These are phyloP conservation scores for Naegleria fowleri DNA, from an alignment of 208 protist genomes.

Conservation along the genomic window DNA sequence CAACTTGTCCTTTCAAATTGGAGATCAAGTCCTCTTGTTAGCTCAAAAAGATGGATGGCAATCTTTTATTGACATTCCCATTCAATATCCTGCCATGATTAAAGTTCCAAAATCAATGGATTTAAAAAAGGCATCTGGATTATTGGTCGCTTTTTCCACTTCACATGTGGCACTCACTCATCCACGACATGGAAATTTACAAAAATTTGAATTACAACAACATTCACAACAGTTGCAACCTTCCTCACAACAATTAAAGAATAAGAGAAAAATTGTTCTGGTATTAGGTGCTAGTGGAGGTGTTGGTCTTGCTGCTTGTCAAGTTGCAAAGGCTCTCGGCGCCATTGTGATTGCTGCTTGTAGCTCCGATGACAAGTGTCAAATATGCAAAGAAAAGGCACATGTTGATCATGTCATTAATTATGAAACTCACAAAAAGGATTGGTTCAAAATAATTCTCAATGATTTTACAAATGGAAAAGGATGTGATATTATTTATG, in stretches of 20 bases:
- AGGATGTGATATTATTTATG: conserved; percentile 36
- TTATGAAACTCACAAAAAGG: conserved; percentile 8
- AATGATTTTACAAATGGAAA: conserved; percentile 32
- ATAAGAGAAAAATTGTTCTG: background rate
- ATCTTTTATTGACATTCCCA: background rate
- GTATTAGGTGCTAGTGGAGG: conserved; percentile 35
- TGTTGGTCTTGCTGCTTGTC: conserved; percentile 32
- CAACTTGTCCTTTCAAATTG: background rate
- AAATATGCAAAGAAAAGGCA: conserved; percentile 19
- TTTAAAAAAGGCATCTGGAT: background rate
- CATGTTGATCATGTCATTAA: conserved; percentile 31
- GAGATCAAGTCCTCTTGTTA: background rate
- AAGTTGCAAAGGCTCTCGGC: conserved; percentile 30
- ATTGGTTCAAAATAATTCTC: conserved; percentile 27
- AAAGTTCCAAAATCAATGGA: background rate
- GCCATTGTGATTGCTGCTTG: conserved; percentile 32
- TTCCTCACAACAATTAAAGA: background rate
- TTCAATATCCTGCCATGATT: background rate
- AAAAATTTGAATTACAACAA: background rate
- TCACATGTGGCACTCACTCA: background rate
- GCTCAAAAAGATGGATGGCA: background rate
- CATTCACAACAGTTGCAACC: no score
- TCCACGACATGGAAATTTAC: background rate
- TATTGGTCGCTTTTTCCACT: background rate
- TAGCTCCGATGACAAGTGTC: conserved; percentile 30